Percentiles rank a stretch among this genome's conserved stretches.
Evolutionary conservation across 345 rosid species (phyloP).

Genomic region (Leavenworthia alabamica): DNA sequence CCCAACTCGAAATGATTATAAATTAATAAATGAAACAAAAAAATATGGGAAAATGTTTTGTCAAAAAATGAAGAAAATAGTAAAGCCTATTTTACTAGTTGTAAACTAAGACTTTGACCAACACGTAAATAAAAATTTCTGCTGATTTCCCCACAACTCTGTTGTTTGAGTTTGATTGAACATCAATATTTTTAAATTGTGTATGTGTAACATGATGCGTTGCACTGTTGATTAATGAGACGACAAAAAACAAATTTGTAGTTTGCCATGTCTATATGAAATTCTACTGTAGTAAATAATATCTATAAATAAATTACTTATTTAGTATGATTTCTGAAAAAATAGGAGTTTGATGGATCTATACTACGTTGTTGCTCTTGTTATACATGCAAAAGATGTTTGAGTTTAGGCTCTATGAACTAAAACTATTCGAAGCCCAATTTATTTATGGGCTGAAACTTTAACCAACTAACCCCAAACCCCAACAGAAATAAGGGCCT

Average conservation of each 20-base stretch:
- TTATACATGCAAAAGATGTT: neutral
- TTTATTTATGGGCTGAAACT: neutral
- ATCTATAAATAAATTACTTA: neutral
- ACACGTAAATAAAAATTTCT: neutral
- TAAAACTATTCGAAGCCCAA: neutral
- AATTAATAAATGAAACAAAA: neutral
- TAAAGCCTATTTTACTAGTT: neutral
- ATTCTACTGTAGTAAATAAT: neutral
- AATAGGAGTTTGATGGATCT: neutral
- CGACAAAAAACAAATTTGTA: neutral
- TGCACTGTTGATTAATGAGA: neutral
- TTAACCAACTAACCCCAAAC: too few relatives aligned
- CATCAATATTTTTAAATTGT: neutral
- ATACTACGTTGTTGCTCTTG: neutral
- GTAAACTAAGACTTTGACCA: slow-evolving; percentile 15
- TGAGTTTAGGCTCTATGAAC: neutral
- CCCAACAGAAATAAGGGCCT: too few relatives aligned
- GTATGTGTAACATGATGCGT: neutral
- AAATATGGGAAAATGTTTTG: neutral
- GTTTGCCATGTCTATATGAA: neutral
- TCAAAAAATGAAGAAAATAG: neutral
- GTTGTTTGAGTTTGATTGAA: slow-evolving; percentile 6
- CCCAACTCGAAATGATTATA: neutral
- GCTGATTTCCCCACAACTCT: neutral
- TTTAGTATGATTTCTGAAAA: neutral